Conservation (phyloP, 345 rosid genomes). For the Eucalyptus tenuipes region DNA sequence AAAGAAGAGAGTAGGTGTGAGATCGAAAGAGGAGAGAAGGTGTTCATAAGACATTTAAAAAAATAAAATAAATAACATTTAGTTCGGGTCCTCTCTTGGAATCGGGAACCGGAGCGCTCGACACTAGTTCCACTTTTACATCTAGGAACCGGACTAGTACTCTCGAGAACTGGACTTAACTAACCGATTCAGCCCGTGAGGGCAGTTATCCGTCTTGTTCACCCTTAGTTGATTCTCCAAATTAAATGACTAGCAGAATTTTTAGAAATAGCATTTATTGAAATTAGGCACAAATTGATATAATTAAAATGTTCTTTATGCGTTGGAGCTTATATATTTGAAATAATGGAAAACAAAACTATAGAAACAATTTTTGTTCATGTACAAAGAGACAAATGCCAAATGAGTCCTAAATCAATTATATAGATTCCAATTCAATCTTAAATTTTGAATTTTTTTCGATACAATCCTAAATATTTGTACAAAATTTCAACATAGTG, state of each 20-base stretch:
- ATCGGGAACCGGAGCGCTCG: accelerated
- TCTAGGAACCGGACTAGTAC: accelerated
- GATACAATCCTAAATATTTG: too few relatives aligned
- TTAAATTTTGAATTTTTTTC: neutral
- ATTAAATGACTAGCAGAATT: neutral
- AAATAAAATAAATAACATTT: too few relatives aligned
- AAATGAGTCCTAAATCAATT: neutral
- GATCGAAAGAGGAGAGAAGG: too few relatives aligned
- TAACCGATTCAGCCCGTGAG: accelerated
- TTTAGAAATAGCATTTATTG: neutral
- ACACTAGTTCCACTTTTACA: too few relatives aligned
- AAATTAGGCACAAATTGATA: neutral
- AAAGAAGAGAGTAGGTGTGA: too few relatives aligned
- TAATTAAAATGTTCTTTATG: neutral
- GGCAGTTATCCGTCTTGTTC: too few relatives aligned
- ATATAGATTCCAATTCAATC: neutral
- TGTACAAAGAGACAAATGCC: neutral
- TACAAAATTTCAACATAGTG: neutral
- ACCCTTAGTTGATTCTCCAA: neutral
- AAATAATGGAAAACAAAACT: neutral
- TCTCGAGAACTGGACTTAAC: too few relatives aligned
- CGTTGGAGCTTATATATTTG: neutral
- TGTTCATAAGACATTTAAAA: too few relatives aligned
- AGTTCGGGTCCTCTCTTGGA: too few relatives aligned
- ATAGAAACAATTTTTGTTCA: neutral